These are phyloP conservation scores for Cutaneotrichosporon sp. DNA, from an alignment of 1,284 basidiomycete species.

Conservation along the genomic window DNA sequence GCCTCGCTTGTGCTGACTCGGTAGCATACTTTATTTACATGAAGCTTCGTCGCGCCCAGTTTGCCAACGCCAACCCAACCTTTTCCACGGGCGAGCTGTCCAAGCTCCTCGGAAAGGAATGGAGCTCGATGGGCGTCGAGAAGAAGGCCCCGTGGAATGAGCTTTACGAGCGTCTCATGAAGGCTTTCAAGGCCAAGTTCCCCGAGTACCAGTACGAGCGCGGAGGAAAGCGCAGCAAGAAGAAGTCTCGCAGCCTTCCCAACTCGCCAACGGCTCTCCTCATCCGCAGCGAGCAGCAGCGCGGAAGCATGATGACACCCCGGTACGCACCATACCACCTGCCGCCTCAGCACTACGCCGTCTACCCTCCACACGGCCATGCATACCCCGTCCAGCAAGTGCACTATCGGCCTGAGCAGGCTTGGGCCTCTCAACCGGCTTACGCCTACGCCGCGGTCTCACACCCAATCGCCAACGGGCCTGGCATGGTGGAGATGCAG, in stretches of 20 bases:
- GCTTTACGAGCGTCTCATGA: constrained; percentile 18
- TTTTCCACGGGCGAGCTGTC: constrained; percentile 19
- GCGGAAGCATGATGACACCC: constrained; percentile 1
- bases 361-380: background rate
- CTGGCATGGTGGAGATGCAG: background rate
- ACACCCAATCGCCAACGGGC: background rate
- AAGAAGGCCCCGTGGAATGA: constrained; percentile 19
- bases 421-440: background rate
- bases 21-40: constrained; percentile 23
- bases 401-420: background rate
- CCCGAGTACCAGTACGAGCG: constrained; percentile 25
- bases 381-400: background rate
- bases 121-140: constrained; percentile 12
- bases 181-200: constrained; percentile 22
- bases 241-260: constrained; percentile 1
- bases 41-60: constrained; percentile 17
- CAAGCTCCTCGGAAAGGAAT: constrained; percentile 20
- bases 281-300: background rate
- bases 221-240: constrained; percentile 12
- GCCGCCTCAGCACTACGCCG: background rate
- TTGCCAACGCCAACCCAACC: constrained; percentile 17
- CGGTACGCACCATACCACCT: constrained; percentile 1
- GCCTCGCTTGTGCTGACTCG: background rate
- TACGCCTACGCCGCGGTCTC: background rate
- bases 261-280: constrained; percentile 2